Evolutionary conservation across 2,329 filamentous ascomycete species (phyloP), one percentile per base, ranked within the genome.

Genomic region (Penicillium sp.): DNA sequence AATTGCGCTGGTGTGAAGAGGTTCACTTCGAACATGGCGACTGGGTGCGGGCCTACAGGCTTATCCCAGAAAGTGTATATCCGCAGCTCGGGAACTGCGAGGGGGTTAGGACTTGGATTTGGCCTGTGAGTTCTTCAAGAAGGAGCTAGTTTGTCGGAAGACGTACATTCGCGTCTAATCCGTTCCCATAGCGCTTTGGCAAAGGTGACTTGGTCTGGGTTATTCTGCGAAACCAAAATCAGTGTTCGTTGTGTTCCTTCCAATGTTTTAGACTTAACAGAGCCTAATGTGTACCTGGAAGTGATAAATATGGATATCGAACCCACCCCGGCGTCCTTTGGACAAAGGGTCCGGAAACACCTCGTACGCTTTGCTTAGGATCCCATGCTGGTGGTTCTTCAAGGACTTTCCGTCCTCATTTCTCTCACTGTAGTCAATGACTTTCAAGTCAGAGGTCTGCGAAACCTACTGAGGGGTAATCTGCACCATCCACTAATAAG

Each of bases 21-120:
- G 69, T 96, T 96, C 50, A 97, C 92, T 78, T 97, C 93, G 70
- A 97, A 97, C 92, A 96, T 97, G 56, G 88, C 90, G 0, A 92
- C 77, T 0, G 90, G 89, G 75, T 97, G 93, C 0, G 93, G 93
- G 0, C 93, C 93, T 30, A 97, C 77, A 0, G 93, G 92, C 15
- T 80, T 78, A 67, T 95, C 90, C 85, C 87, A 96, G 67, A 96
- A 81, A 15, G 77, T 82, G 75, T 97, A 96, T 69, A 96, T 90
- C 58, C 92, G 86, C 19, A 96, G 82, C 74, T 97, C 93, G 8
- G 93, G 92, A 71, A 96, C 91, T 93, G 63, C 17, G 38, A 9
- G 21, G 13, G 21, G 2, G 21, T 50, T 50, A 50, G 47, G 5
- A 23, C 11, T 26, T 50, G n/a, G 4, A 9, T 19, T 29, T n/a